Evolutionary conservation across 352 stramenopile species (phyloP), one percentile per base, ranked within the genome.

Genomic region (Phytophthora crassamura): DNA sequence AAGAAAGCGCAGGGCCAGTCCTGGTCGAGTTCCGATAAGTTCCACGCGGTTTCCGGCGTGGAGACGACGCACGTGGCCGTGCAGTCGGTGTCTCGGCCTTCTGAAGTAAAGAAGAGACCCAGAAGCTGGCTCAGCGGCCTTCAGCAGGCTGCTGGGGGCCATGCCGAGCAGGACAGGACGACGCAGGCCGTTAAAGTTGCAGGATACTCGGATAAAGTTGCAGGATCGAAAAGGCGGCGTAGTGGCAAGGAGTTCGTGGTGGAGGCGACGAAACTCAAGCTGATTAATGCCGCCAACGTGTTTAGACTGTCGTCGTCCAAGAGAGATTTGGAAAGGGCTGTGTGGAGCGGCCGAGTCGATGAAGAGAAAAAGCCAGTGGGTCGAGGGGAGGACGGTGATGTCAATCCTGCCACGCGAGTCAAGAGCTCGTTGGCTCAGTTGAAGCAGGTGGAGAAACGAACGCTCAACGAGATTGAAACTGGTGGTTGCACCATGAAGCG

Each of bases 61-160:
- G 48, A 60, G 28, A 55, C 32, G n/a, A 67, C 39, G 12, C 48
- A 39, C 36, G 56, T 58, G 45, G 11, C 45, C 10, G 38, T 64
- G 2, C 74, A 77, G 51, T 69, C 34, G n/a, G 35, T 67, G 38
- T 18, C 12, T 28, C 45, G 28, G 15, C 50, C 59, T 34, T 32
- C 16, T 50, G 43, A 4, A 32, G 18, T 40, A 30, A 50, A 14
- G 49, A 66, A 66, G 39, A 9, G 48, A 28, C 40, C 49, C 11
- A 54, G 33, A 16, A 45, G 22, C 49, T 59, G 47, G 39, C 15
- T 53, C 25, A 45, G 9, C 22, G 56, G 42, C 10, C 41, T 12
- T 25, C 28, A 55, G 58, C 12, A 41, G 38, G 22, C 46, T 52
- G 15, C n/a, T 25, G 14, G n/a, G 6, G 33, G 9, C n/a, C 30